phyloP scores from a whole-genome alignment of 306 rosid genomes.

The Quercus aquifolioides region DNA sequence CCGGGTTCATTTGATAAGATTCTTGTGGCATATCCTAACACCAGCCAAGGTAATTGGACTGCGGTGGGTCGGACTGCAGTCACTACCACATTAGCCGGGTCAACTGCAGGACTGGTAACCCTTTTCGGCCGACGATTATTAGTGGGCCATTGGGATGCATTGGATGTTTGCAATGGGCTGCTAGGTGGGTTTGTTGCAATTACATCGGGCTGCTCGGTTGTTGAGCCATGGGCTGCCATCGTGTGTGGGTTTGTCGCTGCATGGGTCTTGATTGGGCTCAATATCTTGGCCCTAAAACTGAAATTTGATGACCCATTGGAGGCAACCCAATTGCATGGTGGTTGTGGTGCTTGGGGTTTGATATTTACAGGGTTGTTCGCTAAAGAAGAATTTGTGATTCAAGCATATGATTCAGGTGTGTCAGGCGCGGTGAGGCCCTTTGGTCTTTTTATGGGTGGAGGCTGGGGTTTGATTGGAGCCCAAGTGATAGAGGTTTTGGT shows the following conservation, averaged over 20 bases:
- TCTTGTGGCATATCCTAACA: constrained; percentile 41
- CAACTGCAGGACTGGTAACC: constrained; percentile 48
- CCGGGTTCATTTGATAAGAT: constrained; percentile 58
- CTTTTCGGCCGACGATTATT: constrained; percentile 51
- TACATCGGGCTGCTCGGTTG: constrained; percentile 75
- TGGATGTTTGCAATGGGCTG: constrained; percentile 70
- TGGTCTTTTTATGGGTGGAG: constrained; percentile 67
- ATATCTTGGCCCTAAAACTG: constrained; percentile 49
- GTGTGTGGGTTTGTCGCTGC: constrained; percentile 63
- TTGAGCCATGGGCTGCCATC: constrained; percentile 74
- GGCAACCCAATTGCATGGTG: constrained; percentile 76
- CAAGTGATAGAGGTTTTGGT: constrained; percentile 54
- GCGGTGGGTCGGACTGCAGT: constrained; percentile 50
- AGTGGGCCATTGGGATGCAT: constrained; percentile 69
- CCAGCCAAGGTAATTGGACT: constrained; percentile 54
- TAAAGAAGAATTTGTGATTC: constrained; percentile 51
- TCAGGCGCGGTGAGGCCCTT: constrained; percentile 40
- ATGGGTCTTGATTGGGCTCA: constrained; percentile 64
- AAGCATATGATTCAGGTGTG: constrained; percentile 40
- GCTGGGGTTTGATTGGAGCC: constrained; percentile 64
- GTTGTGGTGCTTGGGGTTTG: constrained; percentile 76
- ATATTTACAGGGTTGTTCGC: constrained; percentile 80
- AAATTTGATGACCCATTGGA: constrained; percentile 67
- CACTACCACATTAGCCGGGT: constrained; percentile 53
- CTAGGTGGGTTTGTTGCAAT: constrained; percentile 78